Evolutionary conservation across 1,284 basidiomycete species (phyloP), one percentile per base, ranked within the genome.

Genomic region (Cutaneotrichosporon cavernicola): DNA sequence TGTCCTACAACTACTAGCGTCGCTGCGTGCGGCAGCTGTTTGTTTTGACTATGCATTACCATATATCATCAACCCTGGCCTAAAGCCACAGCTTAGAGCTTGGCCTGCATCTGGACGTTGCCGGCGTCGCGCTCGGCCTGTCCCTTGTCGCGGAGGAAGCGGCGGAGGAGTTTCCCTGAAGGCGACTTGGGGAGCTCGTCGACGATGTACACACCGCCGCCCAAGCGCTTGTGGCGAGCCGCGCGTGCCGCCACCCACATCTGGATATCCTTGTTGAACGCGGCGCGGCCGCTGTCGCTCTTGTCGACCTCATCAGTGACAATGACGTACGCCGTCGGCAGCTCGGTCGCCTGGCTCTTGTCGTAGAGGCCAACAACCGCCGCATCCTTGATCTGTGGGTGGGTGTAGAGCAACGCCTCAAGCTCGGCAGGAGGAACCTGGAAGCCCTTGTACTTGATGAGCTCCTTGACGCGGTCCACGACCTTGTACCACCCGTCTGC

Each of bases 401-500:
- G 89, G 4, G 85, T 85, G 18, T 92, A 78, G 1, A 93, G 84
- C 0, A 91, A 77, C 43, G 85, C 84, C 74, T 93, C 91, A 2
- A 94, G 83, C 71, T 92, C 91, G 1, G 91, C 90, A 0, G 91
- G 91, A 0, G 91, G 86, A 14, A 93, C 91, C 83, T 81, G 79
- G 66, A 74, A 80, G 30, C 80, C 80, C 66, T 82, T 82, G 68
- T 91, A 92, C 77, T 92, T 92, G 81, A 93, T 90, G 40, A 92
- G 79, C 73, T 92, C 91, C 71, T 92, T 92, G 69, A 86, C 84
- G 52, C 81, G 69, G 67, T 82, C 81, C 43, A 81, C 77, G 46
- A 82, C 77, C 86, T 53, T 30, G 52, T 53, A 81, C 66, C 77
- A 82, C 4, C 90, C 90, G 2, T 90, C 86, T 2, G 77, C 69